These are phyloP conservation scores for Apiotrichum gamsii DNA, from an alignment of 1,284 basidiomycete species.

Conservation along the genomic window DNA sequence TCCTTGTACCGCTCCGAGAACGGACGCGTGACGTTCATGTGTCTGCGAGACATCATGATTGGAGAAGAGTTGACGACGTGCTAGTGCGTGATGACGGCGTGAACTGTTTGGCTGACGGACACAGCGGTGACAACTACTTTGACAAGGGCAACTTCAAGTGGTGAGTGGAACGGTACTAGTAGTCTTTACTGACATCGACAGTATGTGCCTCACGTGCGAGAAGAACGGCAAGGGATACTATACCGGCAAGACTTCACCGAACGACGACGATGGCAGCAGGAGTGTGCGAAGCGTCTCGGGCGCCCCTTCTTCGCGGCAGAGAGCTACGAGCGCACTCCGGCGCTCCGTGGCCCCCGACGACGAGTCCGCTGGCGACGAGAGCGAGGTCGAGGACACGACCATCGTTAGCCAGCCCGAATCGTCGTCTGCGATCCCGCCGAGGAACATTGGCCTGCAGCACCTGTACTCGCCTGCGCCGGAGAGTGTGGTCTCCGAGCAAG, in stretches of 20 bases:
- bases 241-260: background rate
- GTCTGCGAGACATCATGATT: conserved; percentile 30
- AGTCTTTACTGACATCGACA: conserved; percentile 11
- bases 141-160: conserved; percentile 38
- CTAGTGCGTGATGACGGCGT: conserved; percentile 36
- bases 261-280: background rate
- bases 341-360: too few species aligned
- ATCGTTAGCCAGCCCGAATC: too few species aligned
- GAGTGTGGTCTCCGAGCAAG: too few species aligned
- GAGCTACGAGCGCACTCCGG: too few species aligned
- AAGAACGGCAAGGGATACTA: conserved; percentile 8
- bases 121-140: conserved; percentile 39
- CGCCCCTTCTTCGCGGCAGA: background rate
- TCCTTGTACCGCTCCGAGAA: conserved; percentile 37
- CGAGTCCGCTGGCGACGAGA: too few species aligned
- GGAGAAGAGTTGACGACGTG: conserved; percentile 45
- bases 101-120: background rate
- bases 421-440: too few species aligned
- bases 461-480: too few species aligned
- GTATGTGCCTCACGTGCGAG: conserved; percentile 41
- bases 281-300: background rate
- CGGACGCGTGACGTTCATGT: conserved; percentile 41
- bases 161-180: too few species aligned
- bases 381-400: too few species aligned
- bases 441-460: too few species aligned